Conservation (phyloP, 2,329 filamentous ascomycete genomes). For the Penicillium sp. region DNA sequence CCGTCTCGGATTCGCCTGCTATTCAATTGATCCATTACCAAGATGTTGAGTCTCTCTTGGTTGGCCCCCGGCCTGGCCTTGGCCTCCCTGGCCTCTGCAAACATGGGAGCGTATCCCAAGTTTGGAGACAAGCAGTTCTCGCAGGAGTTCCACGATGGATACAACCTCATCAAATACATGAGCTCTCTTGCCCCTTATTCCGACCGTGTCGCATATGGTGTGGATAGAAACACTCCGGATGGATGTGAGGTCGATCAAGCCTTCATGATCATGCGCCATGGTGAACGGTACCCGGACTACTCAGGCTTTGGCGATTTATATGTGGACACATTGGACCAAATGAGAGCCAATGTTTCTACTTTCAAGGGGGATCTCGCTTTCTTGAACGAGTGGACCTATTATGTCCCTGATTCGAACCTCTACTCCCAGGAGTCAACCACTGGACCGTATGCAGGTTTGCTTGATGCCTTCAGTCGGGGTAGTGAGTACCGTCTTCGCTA, state of each 20-base stretch:
- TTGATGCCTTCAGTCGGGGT: conserved; percentile 16
- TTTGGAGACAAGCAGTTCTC: too few species aligned
- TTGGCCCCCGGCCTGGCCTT: too few species aligned
- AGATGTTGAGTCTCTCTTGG: too few species aligned
- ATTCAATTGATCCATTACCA: too few species aligned
- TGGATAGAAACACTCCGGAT: conserved; percentile 18
- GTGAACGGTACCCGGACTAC: conserved; percentile 24
- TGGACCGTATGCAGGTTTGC: conserved; percentile 20
- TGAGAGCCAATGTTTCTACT: background rate
- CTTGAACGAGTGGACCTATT: conserved; percentile 23
- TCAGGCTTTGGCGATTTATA: conserved; percentile 15
- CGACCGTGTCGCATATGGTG: conserved; percentile 14
- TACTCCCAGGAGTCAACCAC: conserved; percentile 17
- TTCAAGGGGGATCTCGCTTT: conserved; percentile 20
- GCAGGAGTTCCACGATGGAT: too few species aligned
- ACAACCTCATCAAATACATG: too few species aligned
- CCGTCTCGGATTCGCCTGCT: too few species aligned
- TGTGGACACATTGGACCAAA: background rate
- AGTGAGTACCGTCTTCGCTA: conserved; percentile 20
- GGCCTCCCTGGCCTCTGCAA: too few species aligned
- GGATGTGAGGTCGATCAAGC: conserved; percentile 23
- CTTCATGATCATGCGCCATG: conserved; percentile 24
- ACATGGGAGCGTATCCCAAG: too few species aligned
- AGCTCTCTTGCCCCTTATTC: conserved; percentile 11
- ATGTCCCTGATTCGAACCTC: conserved; percentile 15